A percentile compares a stretch with the other conserved stretches of the same genome.
Evolutionary conservation across 1,284 basidiomycete species (phyloP).

Genomic region (Ceratobasidium sp.): DNA sequence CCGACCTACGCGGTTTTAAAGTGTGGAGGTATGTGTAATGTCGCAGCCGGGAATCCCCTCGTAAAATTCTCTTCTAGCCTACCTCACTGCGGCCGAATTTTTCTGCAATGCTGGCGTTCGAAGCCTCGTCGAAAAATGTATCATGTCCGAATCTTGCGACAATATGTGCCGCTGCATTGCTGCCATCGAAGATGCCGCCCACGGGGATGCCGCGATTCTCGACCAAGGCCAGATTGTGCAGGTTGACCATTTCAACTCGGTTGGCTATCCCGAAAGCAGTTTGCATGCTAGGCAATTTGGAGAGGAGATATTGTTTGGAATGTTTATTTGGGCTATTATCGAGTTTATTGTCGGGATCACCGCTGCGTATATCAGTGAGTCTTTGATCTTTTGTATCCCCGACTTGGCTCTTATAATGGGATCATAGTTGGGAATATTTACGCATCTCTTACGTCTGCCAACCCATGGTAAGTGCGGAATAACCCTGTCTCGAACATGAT

Average conservation of each 20-base stretch:
- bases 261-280: neutral
- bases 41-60: neutral
- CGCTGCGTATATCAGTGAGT: neutral
- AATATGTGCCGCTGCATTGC: constrained; percentile 12
- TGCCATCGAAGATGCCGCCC: constrained; percentile 1
- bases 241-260: neutral
- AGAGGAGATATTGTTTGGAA: neutral
- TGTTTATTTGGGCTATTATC: constrained; percentile 4
- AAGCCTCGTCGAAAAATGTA: constrained; percentile 7
- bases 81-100: neutral
- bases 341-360: constrained; percentile 3
- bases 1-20: neutral
- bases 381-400: neutral
- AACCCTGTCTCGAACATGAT: neutral
- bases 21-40: neutral
- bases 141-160: constrained; percentile 9
- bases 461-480: neutral
- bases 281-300: constrained; percentile 9
- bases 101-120: constrained; percentile 3
- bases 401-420: neutral
- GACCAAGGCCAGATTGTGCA: neutral
- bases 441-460: neutral
- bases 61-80: neutral
- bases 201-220: neutral
- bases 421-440: neutral